Percentiles rank a stretch among this genome's conserved stretches.
These are phyloP conservation scores for Dactylonectria estremocensis DNA, from an alignment of 2,329 filamentous ascomycete species.

Conservation along the genomic window DNA sequence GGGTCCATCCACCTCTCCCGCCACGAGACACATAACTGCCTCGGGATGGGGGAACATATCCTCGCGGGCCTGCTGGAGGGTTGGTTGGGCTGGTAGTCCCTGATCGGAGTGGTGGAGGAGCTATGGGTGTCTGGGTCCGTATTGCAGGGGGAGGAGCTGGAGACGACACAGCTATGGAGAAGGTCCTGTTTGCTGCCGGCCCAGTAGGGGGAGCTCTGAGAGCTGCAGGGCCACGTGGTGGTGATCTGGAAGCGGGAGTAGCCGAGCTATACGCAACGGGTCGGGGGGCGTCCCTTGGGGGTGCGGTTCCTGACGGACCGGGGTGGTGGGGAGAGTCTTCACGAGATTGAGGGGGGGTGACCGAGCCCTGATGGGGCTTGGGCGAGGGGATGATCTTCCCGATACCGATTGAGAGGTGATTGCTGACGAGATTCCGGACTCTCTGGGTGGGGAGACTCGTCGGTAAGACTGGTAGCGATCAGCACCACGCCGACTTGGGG, in stretches of 20 bases:
- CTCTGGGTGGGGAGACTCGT: slow-evolving; percentile 64
- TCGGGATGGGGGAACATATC: slow-evolving; percentile 63
- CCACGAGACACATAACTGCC: slow-evolving; percentile 63
- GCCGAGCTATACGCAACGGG: slow-evolving; percentile 49
- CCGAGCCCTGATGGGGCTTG: slow-evolving; percentile 61
- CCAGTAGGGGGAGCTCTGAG: slow-evolving; percentile 66
- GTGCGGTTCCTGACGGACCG: slow-evolving; percentile 40
- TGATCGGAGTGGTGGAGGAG: slow-evolving; percentile 52
- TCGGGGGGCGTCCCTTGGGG: slow-evolving; percentile 49
- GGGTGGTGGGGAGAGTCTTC: slow-evolving; percentile 55
- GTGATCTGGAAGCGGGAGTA: slow-evolving; percentile 58
- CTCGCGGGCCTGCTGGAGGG: slow-evolving; percentile 69
- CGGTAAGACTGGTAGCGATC: slow-evolving; percentile 61
- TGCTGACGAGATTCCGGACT: slow-evolving; percentile 65
- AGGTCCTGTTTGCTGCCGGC: slow-evolving; percentile 56
- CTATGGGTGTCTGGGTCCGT: slow-evolving; percentile 54
- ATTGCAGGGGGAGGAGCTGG: slow-evolving; percentile 53
- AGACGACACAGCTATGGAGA: slow-evolving; percentile 54
- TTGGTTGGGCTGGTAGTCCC: slow-evolving; percentile 63
- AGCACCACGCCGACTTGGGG: slow-evolving; percentile 63
- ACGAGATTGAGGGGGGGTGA: slow-evolving; percentile 64
- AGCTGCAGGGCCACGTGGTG: slow-evolving; percentile 70
- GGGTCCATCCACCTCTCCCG: slow-evolving; percentile 63
- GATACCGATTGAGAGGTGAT: slow-evolving; percentile 67
- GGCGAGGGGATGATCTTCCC: slow-evolving; percentile 68